Conservation (phyloP, 352 stramenopile genomes). For the Phytophthora constricta region DNA sequence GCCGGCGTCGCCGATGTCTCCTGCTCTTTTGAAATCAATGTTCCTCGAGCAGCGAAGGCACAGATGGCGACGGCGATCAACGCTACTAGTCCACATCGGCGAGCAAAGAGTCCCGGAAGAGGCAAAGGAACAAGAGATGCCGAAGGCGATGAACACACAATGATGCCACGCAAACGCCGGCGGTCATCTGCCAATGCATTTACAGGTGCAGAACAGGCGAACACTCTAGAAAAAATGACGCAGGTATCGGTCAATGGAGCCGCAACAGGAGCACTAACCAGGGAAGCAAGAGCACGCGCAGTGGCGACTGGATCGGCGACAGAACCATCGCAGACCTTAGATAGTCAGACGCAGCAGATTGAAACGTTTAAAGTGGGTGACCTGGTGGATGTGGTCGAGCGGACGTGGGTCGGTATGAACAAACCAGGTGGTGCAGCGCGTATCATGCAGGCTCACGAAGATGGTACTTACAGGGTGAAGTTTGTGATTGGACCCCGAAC, state of each 20-base stretch:
- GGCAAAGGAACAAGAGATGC: background rate
- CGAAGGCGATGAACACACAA: constrained; percentile 10
- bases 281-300: too few species aligned
- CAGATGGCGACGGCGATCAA: background rate
- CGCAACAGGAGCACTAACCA: background rate
- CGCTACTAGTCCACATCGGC: background rate
- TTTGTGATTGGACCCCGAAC: constrained; percentile 52
- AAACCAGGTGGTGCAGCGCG: constrained; percentile 88
- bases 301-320: constrained; percentile 12
- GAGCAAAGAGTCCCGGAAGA: constrained; percentile 1
- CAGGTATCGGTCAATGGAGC: constrained; percentile 9
- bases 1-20: constrained; percentile 26
- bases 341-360: constrained; percentile 27
- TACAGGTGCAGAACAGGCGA: background rate
- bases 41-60: constrained; percentile 3
- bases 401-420: constrained; percentile 93
- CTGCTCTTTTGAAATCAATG: constrained; percentile 36
- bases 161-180: constrained; percentile 24
- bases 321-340: constrained; percentile 14
- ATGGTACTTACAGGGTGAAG: constrained; percentile 66
- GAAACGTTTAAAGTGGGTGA: constrained; percentile 63
- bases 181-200: constrained; percentile 16
- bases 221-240: constrained; percentile 5
- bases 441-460: constrained; percentile 71
- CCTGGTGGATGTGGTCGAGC: constrained; percentile 86